Percentiles rank a stretch among this genome's conserved stretches.
These are phyloP conservation scores for Phaeoacremonium minimum DNA, from an alignment of 2,329 filamentous ascomycete genomes.

Conservation along the genomic window DNA sequence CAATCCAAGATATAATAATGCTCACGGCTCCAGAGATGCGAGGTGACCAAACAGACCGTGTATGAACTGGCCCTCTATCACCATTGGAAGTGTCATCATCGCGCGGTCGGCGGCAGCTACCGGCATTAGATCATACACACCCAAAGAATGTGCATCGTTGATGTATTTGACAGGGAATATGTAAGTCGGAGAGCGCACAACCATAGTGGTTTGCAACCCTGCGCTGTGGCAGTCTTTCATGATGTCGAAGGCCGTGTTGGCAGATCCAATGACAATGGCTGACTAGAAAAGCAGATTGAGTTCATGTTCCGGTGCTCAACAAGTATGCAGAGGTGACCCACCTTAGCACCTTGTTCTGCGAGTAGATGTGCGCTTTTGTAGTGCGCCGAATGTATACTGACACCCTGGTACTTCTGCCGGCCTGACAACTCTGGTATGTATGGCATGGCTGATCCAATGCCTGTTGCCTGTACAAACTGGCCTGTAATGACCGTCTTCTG, in stretches of 20 bases:
- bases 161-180: conserved; percentile 24
- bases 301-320: neutral
- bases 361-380: conserved; percentile 32
- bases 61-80: conserved; percentile 15
- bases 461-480: conserved; percentile 45
- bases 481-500: conserved; percentile 23
- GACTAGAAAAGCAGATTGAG: conserved; percentile 12
- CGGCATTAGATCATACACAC: conserved; percentile 20
- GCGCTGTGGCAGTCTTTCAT: conserved; percentile 24
- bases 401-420: conserved; percentile 33
- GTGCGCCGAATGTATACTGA: conserved; percentile 35
- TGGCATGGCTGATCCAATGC: conserved; percentile 34
- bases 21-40: conserved; percentile 19
- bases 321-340: neutral
- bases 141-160: conserved; percentile 16
- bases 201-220: conserved; percentile 25
- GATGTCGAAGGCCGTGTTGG: conserved; percentile 35
- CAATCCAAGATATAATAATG: too few relatives aligned
- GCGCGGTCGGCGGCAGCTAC: conserved; percentile 16
- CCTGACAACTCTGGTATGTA: conserved; percentile 31
- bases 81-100: conserved; percentile 12
- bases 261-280: conserved; percentile 28
- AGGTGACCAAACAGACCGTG: conserved; percentile 15
- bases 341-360: conserved; percentile 8
- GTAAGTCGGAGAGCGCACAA: conserved; percentile 27